A percentile compares a stretch with the other conserved stretches of the same genome.
Conservation (phyloP, 169 alveolate species). For the Amoebophrya sp. region DNA sequence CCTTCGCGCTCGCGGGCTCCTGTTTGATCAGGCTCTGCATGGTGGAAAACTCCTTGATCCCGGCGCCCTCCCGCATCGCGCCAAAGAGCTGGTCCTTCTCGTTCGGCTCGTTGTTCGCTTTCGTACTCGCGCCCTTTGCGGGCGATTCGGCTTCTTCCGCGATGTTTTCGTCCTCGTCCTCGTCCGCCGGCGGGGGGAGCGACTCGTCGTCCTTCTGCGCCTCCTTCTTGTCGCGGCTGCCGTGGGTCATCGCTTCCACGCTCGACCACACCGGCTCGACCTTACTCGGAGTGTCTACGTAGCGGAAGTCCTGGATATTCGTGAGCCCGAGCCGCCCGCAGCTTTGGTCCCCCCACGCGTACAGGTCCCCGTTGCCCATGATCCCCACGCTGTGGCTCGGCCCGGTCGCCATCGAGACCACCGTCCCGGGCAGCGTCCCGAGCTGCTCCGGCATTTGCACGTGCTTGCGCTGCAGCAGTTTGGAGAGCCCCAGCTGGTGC, state of each 20-base stretch:
- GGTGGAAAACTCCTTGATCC: not conserved
- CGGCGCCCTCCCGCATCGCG: not conserved
- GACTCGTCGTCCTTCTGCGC: not conserved
- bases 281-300: not conserved
- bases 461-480: not conserved
- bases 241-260: not conserved
- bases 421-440: too few relatives aligned
- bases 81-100: not conserved
- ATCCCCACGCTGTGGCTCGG: not conserved
- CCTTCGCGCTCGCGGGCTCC: not conserved
- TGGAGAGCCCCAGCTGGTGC: not conserved
- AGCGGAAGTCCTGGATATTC: not conserved
- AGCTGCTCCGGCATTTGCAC: not conserved
- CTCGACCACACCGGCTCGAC: not conserved
- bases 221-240: not conserved
- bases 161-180: too few relatives aligned
- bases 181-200: too few relatives aligned
- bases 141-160: not conserved
- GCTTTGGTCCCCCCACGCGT: not conserved
- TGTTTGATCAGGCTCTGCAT: not conserved
- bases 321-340: not conserved
- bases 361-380: not conserved
- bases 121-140: too few relatives aligned
- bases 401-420: not conserved
- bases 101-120: too few relatives aligned